phyloP scores from a whole-genome alignment of 139 green algal genomes.

The Pseudopediastrum boryanum region DNA sequence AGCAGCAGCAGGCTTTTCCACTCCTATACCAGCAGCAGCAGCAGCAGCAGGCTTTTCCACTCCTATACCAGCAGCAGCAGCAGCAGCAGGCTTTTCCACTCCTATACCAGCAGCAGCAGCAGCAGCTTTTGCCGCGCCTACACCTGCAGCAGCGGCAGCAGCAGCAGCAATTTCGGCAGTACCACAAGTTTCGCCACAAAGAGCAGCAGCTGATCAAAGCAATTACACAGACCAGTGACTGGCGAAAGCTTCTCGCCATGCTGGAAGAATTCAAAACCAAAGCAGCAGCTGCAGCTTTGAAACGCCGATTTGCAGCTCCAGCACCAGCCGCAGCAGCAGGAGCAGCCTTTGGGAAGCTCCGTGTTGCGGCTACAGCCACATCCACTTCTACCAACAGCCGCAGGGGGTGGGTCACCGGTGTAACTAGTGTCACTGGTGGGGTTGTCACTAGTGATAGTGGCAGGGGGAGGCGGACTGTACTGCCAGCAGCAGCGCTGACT shows the following conservation, averaged over 20 bases:
- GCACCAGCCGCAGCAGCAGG: background rate
- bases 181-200: no score
- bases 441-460: no score
- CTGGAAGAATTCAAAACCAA: background rate
- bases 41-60: background rate
- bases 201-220: no score
- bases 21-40: background rate
- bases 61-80: background rate
- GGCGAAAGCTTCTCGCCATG: background rate
- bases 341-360: no score
- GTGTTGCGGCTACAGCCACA: no score
- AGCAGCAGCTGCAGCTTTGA: background rate
- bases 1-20: background rate
- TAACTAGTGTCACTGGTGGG: no score
- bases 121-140: background rate
- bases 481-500: no score
- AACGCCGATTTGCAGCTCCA: background rate
- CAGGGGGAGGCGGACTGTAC: no score
- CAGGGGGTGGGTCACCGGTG: no score
- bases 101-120: conserved; percentile 6
- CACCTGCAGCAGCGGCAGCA: background rate
- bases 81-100: background rate
- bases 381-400: no score
- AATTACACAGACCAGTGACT: no score
- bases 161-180: background rate